phyloP scores from a whole-genome alignment of 495 filamentous ascomycete species.

The Xylaria venustula region DNA sequence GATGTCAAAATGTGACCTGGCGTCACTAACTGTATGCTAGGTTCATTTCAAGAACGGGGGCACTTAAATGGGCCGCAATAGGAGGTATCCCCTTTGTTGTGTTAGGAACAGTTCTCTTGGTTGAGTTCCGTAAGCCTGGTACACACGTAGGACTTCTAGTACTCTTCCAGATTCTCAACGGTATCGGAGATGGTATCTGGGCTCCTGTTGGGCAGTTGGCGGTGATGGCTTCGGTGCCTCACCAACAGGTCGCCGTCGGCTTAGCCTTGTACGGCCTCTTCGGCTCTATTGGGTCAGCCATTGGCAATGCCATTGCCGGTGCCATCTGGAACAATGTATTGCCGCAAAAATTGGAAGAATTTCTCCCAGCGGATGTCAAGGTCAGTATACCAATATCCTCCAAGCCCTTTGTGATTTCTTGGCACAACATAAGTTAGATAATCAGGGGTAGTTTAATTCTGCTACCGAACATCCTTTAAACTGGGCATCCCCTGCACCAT shows the following conservation, averaged over 20 bases:
- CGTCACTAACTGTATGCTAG: neutral
- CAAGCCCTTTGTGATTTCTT: too few species aligned
- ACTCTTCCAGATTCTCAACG: conserved; percentile 62
- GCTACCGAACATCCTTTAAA: too few species aligned
- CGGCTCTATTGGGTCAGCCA: conserved; percentile 66
- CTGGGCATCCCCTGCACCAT: conserved; percentile 31
- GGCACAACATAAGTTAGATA: conserved; percentile 57
- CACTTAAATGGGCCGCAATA: conserved; percentile 53
- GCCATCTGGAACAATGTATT: conserved; percentile 62
- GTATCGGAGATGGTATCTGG: conserved; percentile 62
- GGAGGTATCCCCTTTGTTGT: conserved; percentile 55
- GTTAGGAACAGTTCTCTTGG: conserved; percentile 62
- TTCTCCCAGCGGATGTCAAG: conserved; percentile 45
- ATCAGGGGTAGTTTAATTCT: conserved; percentile 20
- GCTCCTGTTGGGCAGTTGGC: conserved; percentile 64
- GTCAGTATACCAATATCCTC: conserved; percentile 30
- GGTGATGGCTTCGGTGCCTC: conserved; percentile 62
- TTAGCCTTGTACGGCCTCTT: conserved; percentile 65
- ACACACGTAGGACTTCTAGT: conserved; percentile 56
- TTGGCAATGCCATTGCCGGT: conserved; percentile 64
- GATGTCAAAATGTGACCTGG: too few species aligned
- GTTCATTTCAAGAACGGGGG: conserved; percentile 33
- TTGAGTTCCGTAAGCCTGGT: conserved; percentile 58
- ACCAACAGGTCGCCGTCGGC: conserved; percentile 63
- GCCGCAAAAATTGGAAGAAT: conserved; percentile 50